Percentiles rank a stretch among this genome's conserved stretches.
Evolutionary conservation across 2,329 filamentous ascomycete species (phyloP).

Genomic region (Fusarium subglutinans): DNA sequence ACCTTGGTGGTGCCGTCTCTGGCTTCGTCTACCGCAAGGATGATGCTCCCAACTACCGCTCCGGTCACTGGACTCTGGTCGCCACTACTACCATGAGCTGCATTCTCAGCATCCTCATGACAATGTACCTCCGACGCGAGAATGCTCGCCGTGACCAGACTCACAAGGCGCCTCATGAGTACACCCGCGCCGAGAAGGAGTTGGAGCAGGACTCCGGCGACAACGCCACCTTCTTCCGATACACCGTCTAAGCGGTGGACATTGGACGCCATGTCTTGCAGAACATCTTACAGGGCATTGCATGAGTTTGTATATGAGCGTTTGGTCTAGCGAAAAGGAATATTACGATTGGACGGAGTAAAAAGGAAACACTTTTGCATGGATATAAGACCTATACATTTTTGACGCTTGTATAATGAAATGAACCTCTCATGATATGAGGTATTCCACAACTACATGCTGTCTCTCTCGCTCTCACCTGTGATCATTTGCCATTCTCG

Average conservation of each 20-base stretch:
- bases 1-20: conserved; percentile 48
- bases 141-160: conserved; percentile 62
- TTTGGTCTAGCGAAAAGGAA: conserved; percentile 20
- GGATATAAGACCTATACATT: conserved; percentile 23
- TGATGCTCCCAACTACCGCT: conserved; percentile 64
- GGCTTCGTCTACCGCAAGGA: conserved; percentile 48
- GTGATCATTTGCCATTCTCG: background rate
- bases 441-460: background rate
- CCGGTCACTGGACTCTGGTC: conserved; percentile 68
- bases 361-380: conserved; percentile 2
- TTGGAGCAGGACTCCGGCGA: conserved; percentile 65
- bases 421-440: conserved; percentile 22
- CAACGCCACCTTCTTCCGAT: conserved; percentile 64
- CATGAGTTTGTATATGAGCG: conserved; percentile 35
- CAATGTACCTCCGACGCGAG: conserved; percentile 64
- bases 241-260: conserved; percentile 54
- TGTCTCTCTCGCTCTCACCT: background rate
- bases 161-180: conserved; percentile 58
- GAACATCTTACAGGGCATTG: conserved; percentile 38
- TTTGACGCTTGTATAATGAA: conserved; percentile 24
- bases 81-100: conserved; percentile 63
- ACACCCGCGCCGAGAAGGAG: conserved; percentile 63
- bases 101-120: conserved; percentile 63
- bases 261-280: conserved; percentile 23
- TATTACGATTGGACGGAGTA: conserved; percentile 14